Percentiles rank a stretch among this genome's conserved stretches.
Evolutionary conservation across 306 rosid species (phyloP).

Genomic region (Trifolium repens): DNA sequence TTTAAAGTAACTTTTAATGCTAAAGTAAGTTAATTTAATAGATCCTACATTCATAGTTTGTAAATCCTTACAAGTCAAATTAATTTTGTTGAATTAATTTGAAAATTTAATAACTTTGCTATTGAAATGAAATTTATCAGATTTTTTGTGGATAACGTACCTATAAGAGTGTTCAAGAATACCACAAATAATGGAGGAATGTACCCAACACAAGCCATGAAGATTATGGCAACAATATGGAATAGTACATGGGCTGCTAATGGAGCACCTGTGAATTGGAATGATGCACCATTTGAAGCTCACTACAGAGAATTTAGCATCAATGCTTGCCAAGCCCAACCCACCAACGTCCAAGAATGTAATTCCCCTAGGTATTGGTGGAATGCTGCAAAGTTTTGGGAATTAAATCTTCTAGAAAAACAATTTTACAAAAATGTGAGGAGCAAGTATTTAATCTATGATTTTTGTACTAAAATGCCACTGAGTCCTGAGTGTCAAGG

Average conservation of each 20-base stretch:
- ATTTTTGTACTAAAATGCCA: slow-evolving; percentile 28
- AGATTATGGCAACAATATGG: slow-evolving; percentile 41
- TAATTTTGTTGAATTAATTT: background rate
- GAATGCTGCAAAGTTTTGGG: slow-evolving; percentile 16
- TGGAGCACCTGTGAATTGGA: slow-evolving; percentile 38
- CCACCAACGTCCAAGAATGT: background rate
- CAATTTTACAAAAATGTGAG: slow-evolving; percentile 21
- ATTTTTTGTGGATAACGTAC: slow-evolving; percentile 39
- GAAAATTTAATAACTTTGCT: background rate
- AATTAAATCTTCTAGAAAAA: slow-evolving; percentile 1
- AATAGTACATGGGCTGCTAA: slow-evolving; percentile 27
- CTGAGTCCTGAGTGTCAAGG: background rate
- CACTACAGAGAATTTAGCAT: slow-evolving; percentile 32
- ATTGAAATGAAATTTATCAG: slow-evolving; percentile 19
- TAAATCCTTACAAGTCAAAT: background rate
- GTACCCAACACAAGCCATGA: slow-evolving; percentile 35
- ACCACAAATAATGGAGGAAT: slow-evolving; percentile 10
- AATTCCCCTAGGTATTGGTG: slow-evolving; percentile 29
- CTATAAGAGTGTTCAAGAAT: slow-evolving; percentile 43
- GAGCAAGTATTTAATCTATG: slow-evolving; percentile 34
- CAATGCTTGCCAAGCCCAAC: background rate
- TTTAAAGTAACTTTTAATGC: no score
- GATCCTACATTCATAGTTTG: no score
- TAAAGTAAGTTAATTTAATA: no score
- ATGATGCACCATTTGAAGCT: slow-evolving; percentile 37